A percentile compares a stretch with the other conserved stretches of the same genome.
Evolutionary conservation across 2,329 filamentous ascomycete genomes (phyloP).

Genomic region (Arthrobotrys entomopaga): DNA sequence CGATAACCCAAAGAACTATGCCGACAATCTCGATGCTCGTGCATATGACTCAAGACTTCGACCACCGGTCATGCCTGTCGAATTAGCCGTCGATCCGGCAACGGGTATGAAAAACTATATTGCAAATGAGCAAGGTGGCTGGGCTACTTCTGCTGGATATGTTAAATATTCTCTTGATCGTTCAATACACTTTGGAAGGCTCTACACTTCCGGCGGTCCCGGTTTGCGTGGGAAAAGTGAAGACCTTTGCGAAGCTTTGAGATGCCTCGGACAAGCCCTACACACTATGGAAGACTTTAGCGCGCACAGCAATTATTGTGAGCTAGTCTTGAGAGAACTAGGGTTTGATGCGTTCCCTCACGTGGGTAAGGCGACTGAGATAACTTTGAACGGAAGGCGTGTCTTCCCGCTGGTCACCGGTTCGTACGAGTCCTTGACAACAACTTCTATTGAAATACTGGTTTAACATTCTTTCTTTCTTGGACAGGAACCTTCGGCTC

Average conservation of each 20-base stretch:
- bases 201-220: constrained; percentile 74
- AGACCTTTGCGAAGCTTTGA: constrained; percentile 81
- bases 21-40: constrained; percentile 84
- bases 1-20: constrained; percentile 84
- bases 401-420: constrained; percentile 80
- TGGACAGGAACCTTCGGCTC: constrained; percentile 73
- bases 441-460: neutral
- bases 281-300: constrained; percentile 84
- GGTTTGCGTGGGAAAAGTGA: constrained; percentile 72
- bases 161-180: constrained; percentile 78
- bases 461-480: constrained; percentile 63
- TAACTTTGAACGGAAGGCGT: constrained; percentile 72
- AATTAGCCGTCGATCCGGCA: constrained; percentile 76
- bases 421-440: neutral
- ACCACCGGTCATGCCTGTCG: constrained; percentile 76
- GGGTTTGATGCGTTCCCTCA: constrained; percentile 78
- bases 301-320: constrained; percentile 85
- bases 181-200: constrained; percentile 79
- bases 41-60: constrained; percentile 83
- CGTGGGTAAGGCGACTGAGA: constrained; percentile 73
- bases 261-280: constrained; percentile 78
- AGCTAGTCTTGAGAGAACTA: constrained; percentile 78
- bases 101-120: constrained; percentile 99
- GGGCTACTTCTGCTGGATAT: constrained; percentile 90
- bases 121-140: constrained; percentile 84